Evolutionary conservation across 306 rosid species (phyloP), one percentile per base, ranked within the genome.

Genomic region (Trifolium pratense): DNA sequence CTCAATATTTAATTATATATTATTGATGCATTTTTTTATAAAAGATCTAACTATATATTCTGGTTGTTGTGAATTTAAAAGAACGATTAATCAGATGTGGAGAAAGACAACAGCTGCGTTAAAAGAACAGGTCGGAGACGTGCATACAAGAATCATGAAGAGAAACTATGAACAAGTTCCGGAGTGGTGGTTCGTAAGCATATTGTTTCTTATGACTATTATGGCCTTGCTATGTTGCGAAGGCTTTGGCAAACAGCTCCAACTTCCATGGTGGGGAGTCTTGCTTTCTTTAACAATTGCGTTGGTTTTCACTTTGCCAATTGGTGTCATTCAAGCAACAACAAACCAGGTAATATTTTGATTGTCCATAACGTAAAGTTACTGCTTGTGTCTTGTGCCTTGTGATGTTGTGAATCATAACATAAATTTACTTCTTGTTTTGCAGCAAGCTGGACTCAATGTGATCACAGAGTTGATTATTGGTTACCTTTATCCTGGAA

Each of bases 191-290:
- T 92, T 92, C 61, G 5, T 52, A 12, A 18, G 17, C 60, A 84
- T 92, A 70, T 80, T 92, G 63, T 5, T 60, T 1, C 0, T 65
- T 29, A 85, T 84, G 88, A 9, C 80, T 56, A 77, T 53, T 14
- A 80, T 88, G 23, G 66, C 88, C 32, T 45, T 90, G 37, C 5
- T 20, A 15, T 69, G 80, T 26, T 88, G 96, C 58, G 88, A 87
- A 84, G 96, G 96, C 23, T 92, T 90, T 46, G 87, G 51, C 52
- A 59, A 80, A 74, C 97, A 94, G 65, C 96, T 94, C 59, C 98
- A 93, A 46, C 82, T 93, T 42, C 98, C 98, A 39, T 93, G 90
- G 87, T 90, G 98, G 98, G 98, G 98, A 64, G 57, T 93, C 34
- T 9, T 93, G 10, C 23, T 93, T 17, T 86, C 97, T 3, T 73